Evolutionary conservation across 495 filamentous ascomycete species (phyloP), one percentile per base, ranked within the genome.

Genomic region (Xylona heveae): DNA sequence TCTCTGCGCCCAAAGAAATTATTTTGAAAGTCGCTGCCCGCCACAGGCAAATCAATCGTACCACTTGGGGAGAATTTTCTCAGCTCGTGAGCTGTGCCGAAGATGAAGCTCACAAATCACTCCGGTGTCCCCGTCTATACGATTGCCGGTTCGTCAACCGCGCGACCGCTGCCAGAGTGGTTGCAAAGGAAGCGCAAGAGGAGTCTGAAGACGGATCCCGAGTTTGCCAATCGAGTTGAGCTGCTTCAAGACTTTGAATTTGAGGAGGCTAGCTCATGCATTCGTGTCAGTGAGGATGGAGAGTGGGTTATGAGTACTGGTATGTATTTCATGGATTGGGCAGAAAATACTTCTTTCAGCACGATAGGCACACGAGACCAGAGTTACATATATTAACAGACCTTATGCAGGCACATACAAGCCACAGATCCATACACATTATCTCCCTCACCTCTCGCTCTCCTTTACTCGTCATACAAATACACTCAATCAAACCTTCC

Each of bases 281-380:
- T 99, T 28, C 61, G 81, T 21, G 76, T 81, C 20, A 91, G 80
- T 48, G 88, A 94, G 36, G 90, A 99, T 66, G 84, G 85, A 22
- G 74, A 95, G 45, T 99, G 88, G 79, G 80, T 93, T 6, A 90
- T 95, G 78, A 91, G 81, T 42, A 90, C 85, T 40, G 88, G 85
- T 65, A 68, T 54, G 49, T 64, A 22, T 30, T 4, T n/a, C n/a
- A n/a, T n/a, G 8, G 24, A 25, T 25, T 13, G 8, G 24, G 24
- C 24, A 25, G 12, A 13, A 25, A 25, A 13, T 25, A 13, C 13
- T 25, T 25, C 24, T 13, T 25, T 25, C 24, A 8, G 12, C 13
- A 8, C 24, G 24, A 13, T n/a, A n/a, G n/a, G n/a, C n/a, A n/a
- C n/a, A n/a, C n/a, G n/a, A n/a, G n/a, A n/a, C n/a, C n/a, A n/a